These are phyloP conservation scores for Calonectria montana DNA, from an alignment of 2,329 filamentous ascomycete species.

Conservation along the genomic window DNA sequence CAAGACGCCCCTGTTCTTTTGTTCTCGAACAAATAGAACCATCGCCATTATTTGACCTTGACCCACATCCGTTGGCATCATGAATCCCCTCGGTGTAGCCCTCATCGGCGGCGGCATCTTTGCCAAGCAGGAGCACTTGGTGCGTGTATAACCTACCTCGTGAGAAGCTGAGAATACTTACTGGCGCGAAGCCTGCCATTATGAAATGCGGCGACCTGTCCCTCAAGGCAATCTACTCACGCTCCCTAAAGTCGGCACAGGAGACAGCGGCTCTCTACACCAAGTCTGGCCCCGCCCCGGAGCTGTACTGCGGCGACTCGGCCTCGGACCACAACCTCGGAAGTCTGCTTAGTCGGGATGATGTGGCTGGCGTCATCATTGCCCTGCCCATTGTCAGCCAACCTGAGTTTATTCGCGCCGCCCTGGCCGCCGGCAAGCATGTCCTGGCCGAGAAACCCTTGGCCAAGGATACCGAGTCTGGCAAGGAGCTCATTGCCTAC, in stretches of 20 bases:
- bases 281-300: constrained; percentile 45
- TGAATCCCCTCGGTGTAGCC: constrained; percentile 63
- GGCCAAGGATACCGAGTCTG: constrained; percentile 65
- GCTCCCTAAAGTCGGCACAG: constrained; percentile 68
- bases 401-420: constrained; percentile 67
- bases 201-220: constrained; percentile 59
- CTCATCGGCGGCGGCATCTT: constrained; percentile 74
- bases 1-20: neutral
- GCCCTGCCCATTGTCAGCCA: constrained; percentile 73
- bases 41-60: neutral
- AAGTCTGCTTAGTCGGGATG: constrained; percentile 63
- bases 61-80: constrained; percentile 26
- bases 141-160: constrained; percentile 41
- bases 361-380: constrained; percentile 67
- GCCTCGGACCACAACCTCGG: constrained; percentile 58
- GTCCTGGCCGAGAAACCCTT: constrained; percentile 78
- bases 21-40: too few species aligned
- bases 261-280: constrained; percentile 53
- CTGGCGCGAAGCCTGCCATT: constrained; percentile 63
- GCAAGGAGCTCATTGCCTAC: constrained; percentile 53
- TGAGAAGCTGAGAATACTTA: neutral
- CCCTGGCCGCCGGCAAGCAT: constrained; percentile 74
- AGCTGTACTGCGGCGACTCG: constrained; percentile 69
- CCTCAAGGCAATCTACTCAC: constrained; percentile 75
- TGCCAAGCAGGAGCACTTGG: constrained; percentile 68